Evolutionary conservation across 768 basidiomycete species (phyloP).

Genomic region (Kwoniella europaea): DNA sequence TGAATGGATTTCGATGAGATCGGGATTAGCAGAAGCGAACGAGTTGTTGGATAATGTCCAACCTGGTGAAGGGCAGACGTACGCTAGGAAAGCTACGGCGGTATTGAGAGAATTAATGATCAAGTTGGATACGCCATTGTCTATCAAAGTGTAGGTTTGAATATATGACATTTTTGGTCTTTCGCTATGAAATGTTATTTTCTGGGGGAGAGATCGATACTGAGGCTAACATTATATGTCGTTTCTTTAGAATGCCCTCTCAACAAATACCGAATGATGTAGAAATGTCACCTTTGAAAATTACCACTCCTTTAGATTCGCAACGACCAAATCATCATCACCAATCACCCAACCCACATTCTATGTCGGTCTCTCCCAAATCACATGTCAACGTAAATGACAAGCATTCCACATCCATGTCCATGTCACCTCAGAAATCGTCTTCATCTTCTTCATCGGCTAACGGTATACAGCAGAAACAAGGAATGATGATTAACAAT

Average conservation of each 20-base stretch:
- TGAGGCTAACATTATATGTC: too few relatives aligned
- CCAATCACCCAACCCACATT: not conserved
- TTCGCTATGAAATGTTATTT: too few relatives aligned
- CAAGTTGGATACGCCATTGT: conserved; percentile 27
- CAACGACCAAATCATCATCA: not conserved
- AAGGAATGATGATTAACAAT: not conserved
- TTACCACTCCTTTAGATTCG: not conserved
- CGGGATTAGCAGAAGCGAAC: conserved; percentile 36
- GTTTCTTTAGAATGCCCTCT: not conserved
- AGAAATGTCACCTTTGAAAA: conserved; percentile 2
- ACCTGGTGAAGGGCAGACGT: conserved; percentile 19
- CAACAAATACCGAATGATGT: not conserved
- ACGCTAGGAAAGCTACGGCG: conserved; percentile 31
- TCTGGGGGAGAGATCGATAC: too few relatives aligned
- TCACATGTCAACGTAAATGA: conserved; percentile 4
- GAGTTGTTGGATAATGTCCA: conserved; percentile 47
- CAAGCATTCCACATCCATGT: conserved; percentile 1
- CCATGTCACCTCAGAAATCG: conserved; percentile 17
- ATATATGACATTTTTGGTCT: too few relatives aligned
- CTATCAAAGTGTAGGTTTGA: conserved; percentile 11
- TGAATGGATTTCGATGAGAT: conserved; percentile 30
- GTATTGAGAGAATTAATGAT: conserved; percentile 43
- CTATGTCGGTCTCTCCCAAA: conserved; percentile 8
- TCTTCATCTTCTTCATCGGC: not conserved
- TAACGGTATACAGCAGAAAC: too few relatives aligned